Evolutionary conservation across 2,329 filamentous ascomycete species (phyloP), one percentile per base, ranked within the genome.

Genomic region (Dryadomyces quercus-mongolicae): DNA sequence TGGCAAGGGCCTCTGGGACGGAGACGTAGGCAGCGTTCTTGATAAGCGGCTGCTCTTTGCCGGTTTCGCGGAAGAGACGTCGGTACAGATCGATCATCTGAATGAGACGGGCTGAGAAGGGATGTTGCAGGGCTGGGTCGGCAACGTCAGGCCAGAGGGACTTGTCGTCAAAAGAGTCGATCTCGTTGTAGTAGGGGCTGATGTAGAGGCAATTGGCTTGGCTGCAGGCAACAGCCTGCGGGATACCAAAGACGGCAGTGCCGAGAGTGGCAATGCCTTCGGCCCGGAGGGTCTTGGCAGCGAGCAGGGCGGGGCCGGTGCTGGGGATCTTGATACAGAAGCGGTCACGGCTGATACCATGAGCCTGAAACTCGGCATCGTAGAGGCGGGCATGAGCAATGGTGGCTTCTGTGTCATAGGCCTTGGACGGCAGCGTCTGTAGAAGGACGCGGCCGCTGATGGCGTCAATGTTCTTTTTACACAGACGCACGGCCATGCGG

Each of bases 261-360:
- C 60, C 60, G 1, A 76, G 65, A 0, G 74, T 77, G 2, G 67
- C 64, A 49, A 76, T 74, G 4, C 73, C 72, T 56, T 75, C 72
- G 1, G 61, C 57, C 4, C 65, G 65, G 36, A 77, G 66, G 15
- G 68, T 64, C 49, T 67, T 70, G 31, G 70, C 71, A 0, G 72
- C 73, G 52, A 70, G 73, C 25, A 77, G 61, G 10, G 71, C 74
- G 0, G 73, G 68, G 0, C 74, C 74, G 0, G 74, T 76, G 25
- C 68, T 69, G 10, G 74, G 74, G 22, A 77, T 76, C 62, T 77
- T 77, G 67, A 77, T 75, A 59, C 70, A 73, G 60, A 71, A 75
- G 12, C 71, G 67, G 55, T 74, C 71, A 18, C 71, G 67, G 3
- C 67, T 58, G 47, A 77, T 71, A 1, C 73, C 72, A 2, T 66